These are phyloP conservation scores for Glutinoglossum americanum DNA, from an alignment of 495 filamentous ascomycete species.

Conservation along the genomic window DNA sequence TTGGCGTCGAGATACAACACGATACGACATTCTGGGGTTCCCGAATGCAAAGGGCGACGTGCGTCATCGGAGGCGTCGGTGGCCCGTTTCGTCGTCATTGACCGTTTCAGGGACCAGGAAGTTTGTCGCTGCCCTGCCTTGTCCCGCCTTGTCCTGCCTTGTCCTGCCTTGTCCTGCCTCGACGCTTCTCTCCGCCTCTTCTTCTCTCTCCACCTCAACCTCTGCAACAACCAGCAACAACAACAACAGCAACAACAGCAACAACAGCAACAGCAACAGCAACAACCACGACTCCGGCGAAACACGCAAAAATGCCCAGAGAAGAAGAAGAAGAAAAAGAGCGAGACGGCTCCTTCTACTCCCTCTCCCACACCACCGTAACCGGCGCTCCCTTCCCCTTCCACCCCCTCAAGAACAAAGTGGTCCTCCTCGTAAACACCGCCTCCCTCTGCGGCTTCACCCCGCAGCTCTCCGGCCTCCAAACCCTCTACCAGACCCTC, in stretches of 20 bases:
- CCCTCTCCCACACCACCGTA: neutral
- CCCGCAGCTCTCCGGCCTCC: constrained; percentile 80
- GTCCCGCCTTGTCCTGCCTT: no score
- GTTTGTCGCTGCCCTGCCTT: no score
- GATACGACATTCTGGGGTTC: no score
- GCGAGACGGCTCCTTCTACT: neutral
- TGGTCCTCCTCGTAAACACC: constrained; percentile 93
- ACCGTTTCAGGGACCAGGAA: no score
- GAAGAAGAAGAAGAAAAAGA: no score
- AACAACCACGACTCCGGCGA: constrained; percentile 4
- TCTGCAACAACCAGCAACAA: neutral
- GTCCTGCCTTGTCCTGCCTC: no score
- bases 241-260: neutral
- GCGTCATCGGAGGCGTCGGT: no score
- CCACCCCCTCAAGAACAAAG: constrained; percentile 55
- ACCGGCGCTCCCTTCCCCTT: constrained; percentile 44
- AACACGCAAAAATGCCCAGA: neutral
- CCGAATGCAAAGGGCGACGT: no score
- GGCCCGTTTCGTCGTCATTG: no score
- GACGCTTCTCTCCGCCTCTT: no score
- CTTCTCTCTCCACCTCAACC: neutral
- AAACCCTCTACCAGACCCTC: constrained; percentile 70
- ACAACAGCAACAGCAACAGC: no score
- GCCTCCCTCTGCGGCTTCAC: constrained; percentile 98
- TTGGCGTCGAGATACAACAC: no score